Evolutionary conservation across 208 protist genomes (phyloP).

Genomic region (Naegleria gruberi): DNA sequence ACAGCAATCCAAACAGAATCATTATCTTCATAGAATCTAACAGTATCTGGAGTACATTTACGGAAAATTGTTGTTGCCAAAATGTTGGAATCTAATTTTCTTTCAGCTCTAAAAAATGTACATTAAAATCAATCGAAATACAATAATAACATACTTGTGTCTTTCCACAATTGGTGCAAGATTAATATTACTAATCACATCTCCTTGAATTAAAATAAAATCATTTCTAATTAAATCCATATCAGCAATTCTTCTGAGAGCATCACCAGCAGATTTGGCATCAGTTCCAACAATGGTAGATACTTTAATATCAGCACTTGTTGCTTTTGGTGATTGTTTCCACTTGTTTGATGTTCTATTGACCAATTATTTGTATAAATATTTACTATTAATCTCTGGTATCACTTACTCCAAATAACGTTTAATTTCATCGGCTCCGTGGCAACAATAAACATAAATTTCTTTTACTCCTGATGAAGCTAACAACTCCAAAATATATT

Average conservation of each 20-base stretch:
- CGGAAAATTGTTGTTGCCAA: neutral
- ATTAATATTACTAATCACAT: constrained; percentile 15
- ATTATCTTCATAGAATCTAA: neutral
- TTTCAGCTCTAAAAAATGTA: neutral
- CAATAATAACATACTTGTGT: neutral
- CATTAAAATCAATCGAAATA: too few relatives aligned
- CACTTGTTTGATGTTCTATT: neutral
- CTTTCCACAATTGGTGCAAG: neutral
- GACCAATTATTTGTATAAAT: neutral
- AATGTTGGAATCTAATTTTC: neutral
- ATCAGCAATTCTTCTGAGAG: neutral
- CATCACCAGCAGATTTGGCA: constrained; percentile 12
- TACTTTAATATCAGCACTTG: neutral
- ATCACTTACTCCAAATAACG: constrained; percentile 16
- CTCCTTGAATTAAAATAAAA: constrained; percentile 23
- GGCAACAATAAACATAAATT: constrained; percentile 24
- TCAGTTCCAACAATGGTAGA: neutral
- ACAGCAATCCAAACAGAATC: neutral
- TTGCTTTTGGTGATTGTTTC: neutral
- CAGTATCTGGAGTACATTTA: neutral
- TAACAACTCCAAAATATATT: constrained; percentile 22
- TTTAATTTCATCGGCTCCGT: neutral
- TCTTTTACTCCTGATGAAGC: constrained; percentile 9
- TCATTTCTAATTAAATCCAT: constrained; percentile 8
- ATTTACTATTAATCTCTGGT: neutral